Evolutionary conservation across 2,329 filamentous ascomycete genomes (phyloP).

Genomic region (Seiridium cupressi): DNA sequence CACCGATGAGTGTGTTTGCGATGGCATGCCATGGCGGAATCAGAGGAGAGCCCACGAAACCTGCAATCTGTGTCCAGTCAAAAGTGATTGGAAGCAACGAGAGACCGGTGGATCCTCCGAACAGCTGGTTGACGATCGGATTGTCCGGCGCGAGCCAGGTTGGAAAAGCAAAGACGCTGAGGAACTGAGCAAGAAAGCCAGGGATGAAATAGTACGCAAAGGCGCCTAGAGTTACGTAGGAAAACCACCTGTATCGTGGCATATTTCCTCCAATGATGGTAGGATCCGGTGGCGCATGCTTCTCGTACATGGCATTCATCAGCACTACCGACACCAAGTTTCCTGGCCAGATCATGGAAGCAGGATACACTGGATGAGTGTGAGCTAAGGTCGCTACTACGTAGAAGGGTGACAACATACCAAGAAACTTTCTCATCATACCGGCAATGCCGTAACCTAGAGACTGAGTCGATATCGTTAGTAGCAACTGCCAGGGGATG

Average conservation of each 20-base stretch:
- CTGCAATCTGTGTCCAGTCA: constrained; percentile 73
- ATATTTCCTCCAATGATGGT: constrained; percentile 62
- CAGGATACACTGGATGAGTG: constrained; percentile 51
- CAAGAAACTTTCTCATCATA: constrained; percentile 63
- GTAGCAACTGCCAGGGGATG: constrained; percentile 62
- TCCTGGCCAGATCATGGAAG: constrained; percentile 73
- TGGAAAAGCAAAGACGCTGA: constrained; percentile 68
- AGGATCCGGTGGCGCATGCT: constrained; percentile 45
- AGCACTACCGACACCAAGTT: constrained; percentile 65
- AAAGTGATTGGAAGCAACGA: constrained; percentile 71
- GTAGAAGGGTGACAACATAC: constrained; percentile 30
- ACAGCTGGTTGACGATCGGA: constrained; percentile 68
- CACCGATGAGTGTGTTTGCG: constrained; percentile 68
- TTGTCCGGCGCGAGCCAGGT: constrained; percentile 73
- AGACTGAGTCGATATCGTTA: constrained; percentile 68
- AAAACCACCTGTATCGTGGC: constrained; percentile 65
- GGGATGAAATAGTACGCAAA: constrained; percentile 70
- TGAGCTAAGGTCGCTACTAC: background rate
- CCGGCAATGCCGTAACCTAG: constrained; percentile 69
- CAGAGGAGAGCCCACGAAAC: constrained; percentile 65
- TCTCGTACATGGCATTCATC: constrained; percentile 72
- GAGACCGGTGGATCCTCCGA: constrained; percentile 66
- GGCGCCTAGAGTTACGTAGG: constrained; percentile 52
- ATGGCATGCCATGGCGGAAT: constrained; percentile 74
- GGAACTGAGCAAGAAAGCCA: constrained; percentile 65